Conservation (phyloP, 2,329 filamentous ascomycete genomes). For the Thelonectria blattea region DNA sequence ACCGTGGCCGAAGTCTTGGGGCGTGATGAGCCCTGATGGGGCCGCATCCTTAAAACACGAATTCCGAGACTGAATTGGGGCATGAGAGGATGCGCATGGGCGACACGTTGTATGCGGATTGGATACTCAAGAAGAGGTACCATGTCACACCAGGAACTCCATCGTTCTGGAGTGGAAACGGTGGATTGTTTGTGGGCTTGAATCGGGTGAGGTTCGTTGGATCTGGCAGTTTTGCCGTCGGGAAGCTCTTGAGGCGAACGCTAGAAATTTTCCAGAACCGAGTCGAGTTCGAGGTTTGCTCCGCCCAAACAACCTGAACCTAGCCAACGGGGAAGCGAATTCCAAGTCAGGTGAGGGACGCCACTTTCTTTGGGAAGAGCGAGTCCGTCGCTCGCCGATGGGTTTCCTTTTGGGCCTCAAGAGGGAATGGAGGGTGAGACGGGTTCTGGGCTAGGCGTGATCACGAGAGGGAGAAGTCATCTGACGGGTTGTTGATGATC, state of each 20-base stretch:
- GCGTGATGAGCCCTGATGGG: background rate
- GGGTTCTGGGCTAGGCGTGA: background rate
- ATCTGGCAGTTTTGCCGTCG: constrained; percentile 23
- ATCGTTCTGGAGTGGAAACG: background rate
- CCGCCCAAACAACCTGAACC: constrained; percentile 7
- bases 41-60: constrained; percentile 5
- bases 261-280: constrained; percentile 41
- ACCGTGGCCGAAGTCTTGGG: constrained; percentile 4
- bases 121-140: background rate
- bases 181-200: background rate
- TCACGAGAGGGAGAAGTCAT: background rate
- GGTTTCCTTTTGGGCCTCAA: too few relatives aligned
- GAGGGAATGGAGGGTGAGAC: constrained; percentile 4
- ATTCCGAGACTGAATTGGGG: background rate
- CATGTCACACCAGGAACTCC: background rate
- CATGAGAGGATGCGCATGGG: background rate
- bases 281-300: background rate
- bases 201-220: constrained; percentile 33
- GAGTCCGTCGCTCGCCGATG: constrained; percentile 12
- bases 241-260: constrained; percentile 23
- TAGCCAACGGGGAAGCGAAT: constrained; percentile 15
- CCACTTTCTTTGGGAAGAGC: constrained; percentile 23
- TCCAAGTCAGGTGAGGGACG: constrained; percentile 33
- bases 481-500: background rate
- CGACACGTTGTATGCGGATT: constrained; percentile 13